Evolutionary conservation across 352 stramenopile species (phyloP), one percentile per base, ranked within the genome.

Genomic region (Phytophthora niederhauseri): DNA sequence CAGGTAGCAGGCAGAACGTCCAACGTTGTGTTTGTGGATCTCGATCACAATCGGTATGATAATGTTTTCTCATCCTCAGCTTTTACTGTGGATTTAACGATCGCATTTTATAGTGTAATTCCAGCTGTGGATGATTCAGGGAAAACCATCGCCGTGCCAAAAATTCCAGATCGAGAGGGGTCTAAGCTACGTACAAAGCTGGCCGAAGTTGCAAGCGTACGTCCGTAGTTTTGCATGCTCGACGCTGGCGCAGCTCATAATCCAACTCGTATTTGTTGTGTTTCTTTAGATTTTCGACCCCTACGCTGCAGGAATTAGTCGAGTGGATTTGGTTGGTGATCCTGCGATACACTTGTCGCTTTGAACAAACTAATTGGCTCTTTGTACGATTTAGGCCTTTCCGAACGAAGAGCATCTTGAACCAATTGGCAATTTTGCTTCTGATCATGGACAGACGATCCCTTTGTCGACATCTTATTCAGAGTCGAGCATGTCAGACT

Each of bases 11-110:
- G 73, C 28, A 77, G 87, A 75, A 86, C 93, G 1, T 82, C 68
- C 11, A 92, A 90, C 8, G 93, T 99, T 6, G 83, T 99, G 5
- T 98, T 98, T 53, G 92, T 99, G 1, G 95, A 99, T 81, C 68
- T 99, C 14, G 96, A 99, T 70, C 84, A 94, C 53, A 98, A 99
- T 62, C 77, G 84, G 84, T 91, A 30, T 11, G 46, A 17, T n/a
- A 26, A n/a, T 53, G 46, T 30, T 12, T 31, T 0, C 3, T 15
- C 6, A 30, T 17, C 43, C 24, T 49, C 43, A 22, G 19, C 7
- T 7, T 22, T 49, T 22, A 20, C 19, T 22, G 9, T 11, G 15
- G 5, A 22, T 49, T 49, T 24, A 49, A 15, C 43, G 6, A 22
- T 24, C 3, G 2, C 17, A 6, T 51, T 30, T n/a, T 45, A 28